Evolutionary conservation across 2,329 filamentous ascomycete genomes (phyloP), one percentile per base, ranked within the genome.

Genomic region (Tolypocladium endophyticum): DNA sequence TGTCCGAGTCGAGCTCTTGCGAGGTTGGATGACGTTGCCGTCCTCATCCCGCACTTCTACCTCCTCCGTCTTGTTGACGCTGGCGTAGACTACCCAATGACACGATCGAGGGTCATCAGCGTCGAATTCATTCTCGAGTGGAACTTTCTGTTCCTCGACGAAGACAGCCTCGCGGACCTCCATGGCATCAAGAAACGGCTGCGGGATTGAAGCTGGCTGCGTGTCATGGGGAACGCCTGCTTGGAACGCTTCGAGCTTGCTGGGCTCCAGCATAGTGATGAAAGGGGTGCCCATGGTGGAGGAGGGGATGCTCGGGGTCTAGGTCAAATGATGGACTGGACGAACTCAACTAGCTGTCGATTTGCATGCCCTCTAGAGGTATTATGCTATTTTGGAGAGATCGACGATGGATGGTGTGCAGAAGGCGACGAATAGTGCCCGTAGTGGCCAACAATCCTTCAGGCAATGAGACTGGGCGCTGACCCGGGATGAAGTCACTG

Each of bases 21-120:
- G 73, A n/a, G 73, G 74, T 23, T 70, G 72, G 54, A 76, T 55
- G 43, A 80, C 68, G 39, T 74, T 71, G 60, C 74, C 76, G n/a
- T 68, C 66, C 6, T 74, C 71, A 66, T 82, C 76, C 35, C 73
- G 74, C 53, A 75, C 66, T 69, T 80, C 78, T 6, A 71, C 69
- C 61, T 73, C 72, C 53, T 74, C 73, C 4, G 71, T 74, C 56
- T 73, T 76, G 58, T 81, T 81, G 59, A 88, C 79, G 20, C 81
- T 85, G 55, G 85, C 84, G 73, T 96, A 96, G n/a, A 87, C 79
- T 36, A 96, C 87, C 89, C 90, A 96, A 73, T 97, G 92, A 75
- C 87, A 93, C 65, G 85, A 87, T 41, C 89, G 83, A 1, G 81
- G 65, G 71, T 97, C 93, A 70, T 97, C 91, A 1, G 80, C 76